Evolutionary conservation across 2,329 filamentous ascomycete species (phyloP).

Genomic region (Aureobasidium sp.): DNA sequence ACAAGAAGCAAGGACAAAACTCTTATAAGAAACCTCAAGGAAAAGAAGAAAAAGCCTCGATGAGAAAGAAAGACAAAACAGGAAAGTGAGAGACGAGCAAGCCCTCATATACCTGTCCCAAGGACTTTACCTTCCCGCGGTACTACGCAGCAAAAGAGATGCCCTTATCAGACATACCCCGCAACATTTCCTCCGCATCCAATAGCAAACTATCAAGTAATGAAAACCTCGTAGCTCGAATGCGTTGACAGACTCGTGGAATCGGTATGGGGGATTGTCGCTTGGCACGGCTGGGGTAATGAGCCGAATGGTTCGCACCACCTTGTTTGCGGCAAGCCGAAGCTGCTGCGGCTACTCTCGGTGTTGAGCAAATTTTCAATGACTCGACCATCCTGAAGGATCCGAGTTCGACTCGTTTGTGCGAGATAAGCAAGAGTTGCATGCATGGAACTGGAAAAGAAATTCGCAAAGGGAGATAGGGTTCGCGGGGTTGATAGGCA

Average conservation of each 20-base stretch:
- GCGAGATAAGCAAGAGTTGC: not conserved
- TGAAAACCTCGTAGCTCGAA: not conserved
- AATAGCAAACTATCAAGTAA: not conserved
- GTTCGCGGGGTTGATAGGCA: slow-evolving; percentile 1
- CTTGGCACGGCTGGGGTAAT: not conserved
- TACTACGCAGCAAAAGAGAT: not conserved
- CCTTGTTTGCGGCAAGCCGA: not conserved
- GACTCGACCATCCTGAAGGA: not conserved
- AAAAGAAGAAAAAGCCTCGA: not conserved
- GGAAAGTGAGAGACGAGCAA: not conserved
- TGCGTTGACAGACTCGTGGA: not conserved
- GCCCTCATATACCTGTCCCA: not conserved
- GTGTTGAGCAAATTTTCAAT: not conserved
- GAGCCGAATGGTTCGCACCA: not conserved
- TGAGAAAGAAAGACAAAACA: not conserved
- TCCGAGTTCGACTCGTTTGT: not conserved
- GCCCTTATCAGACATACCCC: not conserved
- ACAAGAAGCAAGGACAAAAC: not conserved
- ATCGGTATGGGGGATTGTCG: not conserved
- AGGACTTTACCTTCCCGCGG: not conserved
- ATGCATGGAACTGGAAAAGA: not conserved
- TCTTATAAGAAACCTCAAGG: not conserved
- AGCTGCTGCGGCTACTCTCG: not conserved
- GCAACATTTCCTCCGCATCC: not conserved
- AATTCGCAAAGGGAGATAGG: not conserved